phyloP scores from a whole-genome alignment of 352 stramenopile species.

The Pythium rishiriense region DNA sequence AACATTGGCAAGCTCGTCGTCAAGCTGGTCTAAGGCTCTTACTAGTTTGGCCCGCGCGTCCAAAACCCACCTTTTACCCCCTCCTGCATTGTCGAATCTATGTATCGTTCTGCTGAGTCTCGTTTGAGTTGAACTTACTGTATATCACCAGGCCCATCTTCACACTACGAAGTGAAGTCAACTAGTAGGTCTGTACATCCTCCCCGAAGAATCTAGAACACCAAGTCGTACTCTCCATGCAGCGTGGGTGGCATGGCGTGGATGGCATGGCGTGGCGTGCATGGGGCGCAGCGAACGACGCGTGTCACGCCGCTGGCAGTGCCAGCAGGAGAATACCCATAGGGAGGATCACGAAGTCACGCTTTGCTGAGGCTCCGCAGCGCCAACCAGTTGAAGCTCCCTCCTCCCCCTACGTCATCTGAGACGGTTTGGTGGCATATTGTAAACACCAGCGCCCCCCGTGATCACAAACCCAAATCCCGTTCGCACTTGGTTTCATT shows the following conservation, averaged over 20 bases:
- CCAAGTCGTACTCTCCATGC: too few species aligned
- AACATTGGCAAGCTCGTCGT: conserved; percentile 86
- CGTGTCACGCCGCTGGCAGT: not conserved
- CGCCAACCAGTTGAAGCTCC: not conserved
- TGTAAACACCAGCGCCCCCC: conserved; percentile 5
- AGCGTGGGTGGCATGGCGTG: not conserved
- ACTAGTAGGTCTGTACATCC: not conserved
- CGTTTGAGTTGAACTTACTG: too few species aligned
- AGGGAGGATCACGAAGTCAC: not conserved
- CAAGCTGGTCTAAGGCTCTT: conserved; percentile 46
- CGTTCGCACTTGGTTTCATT: not conserved
- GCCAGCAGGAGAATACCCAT: not conserved
- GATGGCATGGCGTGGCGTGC: not conserved
- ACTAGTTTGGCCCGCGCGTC: too few species aligned
- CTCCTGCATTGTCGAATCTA: too few species aligned
- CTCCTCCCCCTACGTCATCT: conserved; percentile 11
- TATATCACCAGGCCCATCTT: too few species aligned
- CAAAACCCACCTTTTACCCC: too few species aligned
- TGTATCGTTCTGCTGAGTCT: too few species aligned
- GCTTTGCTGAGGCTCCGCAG: not conserved
- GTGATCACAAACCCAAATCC: conserved; percentile 2
- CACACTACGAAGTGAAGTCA: too few species aligned
- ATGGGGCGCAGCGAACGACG: not conserved
- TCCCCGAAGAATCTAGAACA: not conserved
- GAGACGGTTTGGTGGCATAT: not conserved